Percentiles rank a stretch among this genome's conserved stretches.
These are phyloP conservation scores for Coelastrella sp. DNA, from an alignment of 139 green algal species.

Conservation along the genomic window DNA sequence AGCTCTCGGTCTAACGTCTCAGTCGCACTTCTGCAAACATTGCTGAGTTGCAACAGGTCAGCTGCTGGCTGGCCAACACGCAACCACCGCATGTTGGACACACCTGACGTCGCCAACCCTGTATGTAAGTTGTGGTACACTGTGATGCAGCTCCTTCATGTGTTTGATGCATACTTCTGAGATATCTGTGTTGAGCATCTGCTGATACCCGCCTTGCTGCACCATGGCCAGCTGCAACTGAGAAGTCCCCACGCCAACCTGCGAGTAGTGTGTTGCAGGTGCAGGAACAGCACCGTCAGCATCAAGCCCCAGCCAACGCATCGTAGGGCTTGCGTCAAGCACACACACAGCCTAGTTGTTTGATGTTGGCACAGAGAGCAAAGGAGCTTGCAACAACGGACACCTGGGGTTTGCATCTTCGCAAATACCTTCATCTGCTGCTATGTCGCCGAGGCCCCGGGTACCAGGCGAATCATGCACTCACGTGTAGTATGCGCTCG, in stretches of 20 bases:
- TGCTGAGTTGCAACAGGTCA: no score
- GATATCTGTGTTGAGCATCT: slow-evolving; percentile 68
- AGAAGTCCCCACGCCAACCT: slow-evolving; percentile 71
- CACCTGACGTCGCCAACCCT: slow-evolving; percentile 57
- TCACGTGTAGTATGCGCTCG: slow-evolving; percentile 60
- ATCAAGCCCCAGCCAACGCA: not conserved
- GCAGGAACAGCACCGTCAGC: not conserved
- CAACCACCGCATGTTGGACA: no score
- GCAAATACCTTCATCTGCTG: no score
- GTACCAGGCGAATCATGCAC: not conserved
- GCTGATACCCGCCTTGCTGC: slow-evolving; percentile 42
- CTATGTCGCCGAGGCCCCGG: no score
- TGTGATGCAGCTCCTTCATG: slow-evolving; percentile 56
- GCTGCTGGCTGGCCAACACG: no score
- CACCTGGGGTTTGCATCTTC: not conserved
- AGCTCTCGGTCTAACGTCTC: no score
- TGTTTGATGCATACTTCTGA: slow-evolving; percentile 56
- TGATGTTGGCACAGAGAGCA: no score
- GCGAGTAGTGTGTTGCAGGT: no score
- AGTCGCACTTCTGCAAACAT: no score
- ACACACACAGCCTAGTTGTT: no score
- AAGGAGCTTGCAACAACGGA: no score
- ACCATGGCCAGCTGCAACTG: slow-evolving; percentile 68
- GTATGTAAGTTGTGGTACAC: slow-evolving; percentile 54
- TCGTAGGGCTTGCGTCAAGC: not conserved